Conservation (phyloP, 495 filamentous ascomycete species). For the Podospora pseudopauciseta region DNA sequence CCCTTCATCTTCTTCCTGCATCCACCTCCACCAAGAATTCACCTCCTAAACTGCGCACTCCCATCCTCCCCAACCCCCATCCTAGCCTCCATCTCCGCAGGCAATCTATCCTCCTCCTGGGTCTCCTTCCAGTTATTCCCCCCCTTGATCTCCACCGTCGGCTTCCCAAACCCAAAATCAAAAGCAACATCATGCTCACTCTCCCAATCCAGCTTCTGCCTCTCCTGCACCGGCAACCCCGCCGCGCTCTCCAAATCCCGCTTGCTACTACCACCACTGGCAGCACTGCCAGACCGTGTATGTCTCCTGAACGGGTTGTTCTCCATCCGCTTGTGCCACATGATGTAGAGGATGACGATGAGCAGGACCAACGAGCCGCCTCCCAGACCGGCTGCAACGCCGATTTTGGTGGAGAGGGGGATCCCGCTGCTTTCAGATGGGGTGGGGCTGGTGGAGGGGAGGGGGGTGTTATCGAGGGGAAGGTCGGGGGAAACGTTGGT, state of each 20-base stretch:
- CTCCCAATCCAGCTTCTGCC: conserved; percentile 28
- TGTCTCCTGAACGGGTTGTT: neutral
- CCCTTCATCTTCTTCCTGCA: no score
- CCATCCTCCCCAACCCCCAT: neutral
- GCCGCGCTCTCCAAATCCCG: neutral
- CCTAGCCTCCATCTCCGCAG: neutral
- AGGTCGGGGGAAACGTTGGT: neutral
- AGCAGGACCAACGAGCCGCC: conserved; percentile 13
- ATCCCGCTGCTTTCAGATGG: neutral
- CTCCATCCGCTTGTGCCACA: conserved; percentile 26
- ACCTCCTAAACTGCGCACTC: neutral
- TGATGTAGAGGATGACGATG: neutral
- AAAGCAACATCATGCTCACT: conserved; percentile 29
- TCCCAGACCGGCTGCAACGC: conserved; percentile 22
- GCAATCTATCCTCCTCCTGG: neutral
- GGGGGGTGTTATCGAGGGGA: neutral
- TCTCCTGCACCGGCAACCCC: conserved; percentile 13
- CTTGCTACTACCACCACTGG: neutral
- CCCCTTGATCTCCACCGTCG: neutral
- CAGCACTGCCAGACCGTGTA: neutral
- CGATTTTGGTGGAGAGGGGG: conserved; percentile 24
- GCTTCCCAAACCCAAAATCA: conserved; percentile 26
- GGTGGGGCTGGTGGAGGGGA: neutral
- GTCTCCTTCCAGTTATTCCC: neutral
- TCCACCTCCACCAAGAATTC: no score